Evolutionary conservation across 169 alveolate species (phyloP).

Genomic region (Toxoplasma gondii): DNA sequence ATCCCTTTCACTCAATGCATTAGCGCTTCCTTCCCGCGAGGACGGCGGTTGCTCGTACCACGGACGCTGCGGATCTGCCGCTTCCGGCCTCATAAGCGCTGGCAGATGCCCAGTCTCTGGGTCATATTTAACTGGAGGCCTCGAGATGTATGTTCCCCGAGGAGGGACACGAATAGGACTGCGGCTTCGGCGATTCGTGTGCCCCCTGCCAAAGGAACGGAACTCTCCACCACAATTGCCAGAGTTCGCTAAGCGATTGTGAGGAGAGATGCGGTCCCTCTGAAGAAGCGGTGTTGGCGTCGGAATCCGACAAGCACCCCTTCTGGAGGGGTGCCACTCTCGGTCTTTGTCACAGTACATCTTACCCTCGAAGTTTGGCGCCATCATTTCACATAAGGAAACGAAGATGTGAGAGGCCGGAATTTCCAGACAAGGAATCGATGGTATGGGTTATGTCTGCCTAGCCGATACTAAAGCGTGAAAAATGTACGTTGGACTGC

Average conservation of each 20-base stretch:
- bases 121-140: conserved; percentile 19
- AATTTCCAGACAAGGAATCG: too few relatives aligned
- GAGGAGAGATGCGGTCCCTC: neutral
- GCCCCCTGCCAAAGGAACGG: neutral
- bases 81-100: neutral
- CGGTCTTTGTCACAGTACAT: conserved; percentile 42
- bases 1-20: neutral
- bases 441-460: too few relatives aligned
- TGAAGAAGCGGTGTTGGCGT: neutral
- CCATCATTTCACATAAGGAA: neutral
- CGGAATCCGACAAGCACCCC: neutral
- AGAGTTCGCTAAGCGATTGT: neutral
- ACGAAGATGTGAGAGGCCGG: too few relatives aligned
- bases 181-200: neutral
- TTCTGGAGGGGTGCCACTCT: conserved; percentile 19
- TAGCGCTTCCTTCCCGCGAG: neutral
- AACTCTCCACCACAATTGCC: neutral
- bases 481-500: too few relatives aligned
- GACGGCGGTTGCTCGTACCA: neutral
- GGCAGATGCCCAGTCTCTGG: conserved; percentile 1
- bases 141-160: neutral
- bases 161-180: neutral
- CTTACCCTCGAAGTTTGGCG: neutral
- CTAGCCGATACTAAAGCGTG: too few relatives aligned
- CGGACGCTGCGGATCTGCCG: neutral